Evolutionary conservation across 371 early-diverging fungal species (phyloP).

Genomic region (Actinomortierella wolfii): DNA sequence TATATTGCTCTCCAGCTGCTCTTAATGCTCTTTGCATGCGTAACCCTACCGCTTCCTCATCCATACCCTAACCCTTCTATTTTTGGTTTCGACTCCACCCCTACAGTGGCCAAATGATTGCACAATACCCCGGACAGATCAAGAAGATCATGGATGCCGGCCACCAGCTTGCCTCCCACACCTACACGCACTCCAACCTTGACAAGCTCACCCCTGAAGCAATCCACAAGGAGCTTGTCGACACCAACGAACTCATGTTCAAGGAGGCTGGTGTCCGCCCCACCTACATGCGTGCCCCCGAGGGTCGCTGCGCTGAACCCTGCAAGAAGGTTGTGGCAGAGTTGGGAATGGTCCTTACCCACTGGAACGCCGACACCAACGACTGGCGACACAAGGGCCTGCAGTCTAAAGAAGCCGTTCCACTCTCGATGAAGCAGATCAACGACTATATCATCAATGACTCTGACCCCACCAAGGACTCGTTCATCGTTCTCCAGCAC

Average conservation of each 20-base stretch:
- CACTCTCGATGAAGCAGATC: not conserved
- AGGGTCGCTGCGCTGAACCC: not conserved
- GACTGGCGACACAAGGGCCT: not conserved
- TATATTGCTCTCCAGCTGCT: too few relatives aligned
- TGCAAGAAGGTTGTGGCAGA: not conserved
- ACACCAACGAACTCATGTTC: not conserved
- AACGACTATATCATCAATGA: not conserved
- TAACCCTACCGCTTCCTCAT: too few relatives aligned
- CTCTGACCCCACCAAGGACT: not conserved
- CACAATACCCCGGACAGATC: not conserved
- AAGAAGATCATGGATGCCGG: not conserved
- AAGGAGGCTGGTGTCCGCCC: not conserved
- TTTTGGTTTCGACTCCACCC: too few relatives aligned
- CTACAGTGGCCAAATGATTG: not conserved
- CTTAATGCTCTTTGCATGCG: too few relatives aligned
- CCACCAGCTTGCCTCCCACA: constrained; percentile 4
- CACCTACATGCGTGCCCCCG: not conserved
- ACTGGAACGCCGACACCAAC: constrained; percentile 2
- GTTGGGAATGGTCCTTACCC: not conserved
- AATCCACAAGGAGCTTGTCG: not conserved
- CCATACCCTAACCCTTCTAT: too few relatives aligned
- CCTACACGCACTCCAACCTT: not conserved
- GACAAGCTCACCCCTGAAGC: not conserved
- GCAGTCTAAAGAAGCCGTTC: too few relatives aligned
- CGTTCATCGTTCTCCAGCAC: constrained; percentile 1